Evolutionary conservation across 768 basidiomycete genomes (phyloP), one percentile per base, ranked within the genome.

Genomic region (Lanmaoa pseudosensibilis): DNA sequence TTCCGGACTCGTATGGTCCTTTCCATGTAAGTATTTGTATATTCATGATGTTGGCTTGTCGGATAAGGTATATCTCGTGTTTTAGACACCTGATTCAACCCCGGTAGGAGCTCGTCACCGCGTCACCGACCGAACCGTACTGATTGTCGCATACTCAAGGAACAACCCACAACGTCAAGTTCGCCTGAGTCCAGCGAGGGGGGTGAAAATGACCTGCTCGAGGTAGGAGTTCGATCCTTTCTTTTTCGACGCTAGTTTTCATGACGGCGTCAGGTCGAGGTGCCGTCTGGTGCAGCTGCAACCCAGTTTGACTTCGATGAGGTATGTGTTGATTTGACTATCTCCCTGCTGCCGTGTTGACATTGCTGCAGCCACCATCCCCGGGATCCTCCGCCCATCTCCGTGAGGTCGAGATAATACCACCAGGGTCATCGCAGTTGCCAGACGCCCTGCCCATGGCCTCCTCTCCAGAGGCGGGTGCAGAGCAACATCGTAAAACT

Each of bases 1-100:
- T 57, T 27, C 38, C 46, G 0, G 40, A 73, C 18, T 50, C 10
- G 18, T 50, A 38, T 21, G 46, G 46, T 21, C 46, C 32, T 13
- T 46, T 46, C n/a, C 1, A 9, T 46, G 46, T 33, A 46, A 32
- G 47, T 12, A 13, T 45, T 45, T 27, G 10, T 11, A 10, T 18
- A 18, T 49, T 25, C 18, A 27, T 36, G 10, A n/a, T 12, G 4
- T 3, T 18, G 4, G 12, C n/a, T 38, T 38, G 6, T 46, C 4
- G 12, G 16, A 44, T 5, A 9, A 32, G 2, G 8, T 9, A 19
- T 7, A 19, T 46, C 45, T 16, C 16, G 10, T 10, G 2, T 16
- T 30, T 46, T 46, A 46, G 45, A 7, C 4, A 15, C 30, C 5
- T 19, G n/a, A 39, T 10, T 9, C 11, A 11, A 38, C 21, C 33